Evolutionary conservation across 306 rosid species (phyloP).

Genomic region (Clitoria ternatea): DNA sequence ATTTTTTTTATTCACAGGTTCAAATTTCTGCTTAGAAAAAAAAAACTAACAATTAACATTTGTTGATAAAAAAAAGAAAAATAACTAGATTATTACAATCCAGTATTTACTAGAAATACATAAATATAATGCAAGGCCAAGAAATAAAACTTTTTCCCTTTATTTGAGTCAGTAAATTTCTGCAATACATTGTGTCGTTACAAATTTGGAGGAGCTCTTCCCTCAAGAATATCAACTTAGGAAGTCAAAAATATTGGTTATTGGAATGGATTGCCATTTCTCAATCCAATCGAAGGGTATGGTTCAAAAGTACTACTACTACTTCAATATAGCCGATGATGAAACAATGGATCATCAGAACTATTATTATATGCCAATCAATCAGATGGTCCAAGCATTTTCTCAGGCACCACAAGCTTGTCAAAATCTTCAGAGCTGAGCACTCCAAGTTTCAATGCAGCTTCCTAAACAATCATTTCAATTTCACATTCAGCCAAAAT

Average conservation of each 20-base stretch:
- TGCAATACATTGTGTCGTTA: conserved; percentile 2
- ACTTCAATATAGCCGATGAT: conserved; percentile 1
- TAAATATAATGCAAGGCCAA: neutral
- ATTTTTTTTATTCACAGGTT: too few relatives aligned
- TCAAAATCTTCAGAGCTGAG: conserved; percentile 79
- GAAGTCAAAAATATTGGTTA: conserved; percentile 25
- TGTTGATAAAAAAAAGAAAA: too few relatives aligned
- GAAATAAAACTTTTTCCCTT: neutral
- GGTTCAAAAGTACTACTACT: conserved; percentile 25
- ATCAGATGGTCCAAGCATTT: conserved; percentile 94
- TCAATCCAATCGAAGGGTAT: conserved; percentile 17
- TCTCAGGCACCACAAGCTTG: conserved; percentile 90
- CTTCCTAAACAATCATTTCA: conserved; percentile 57
- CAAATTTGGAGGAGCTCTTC: conserved; percentile 35
- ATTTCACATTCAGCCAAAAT: conserved; percentile 13
- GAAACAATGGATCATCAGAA: neutral
- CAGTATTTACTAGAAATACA: neutral
- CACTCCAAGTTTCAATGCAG: conserved; percentile 90
- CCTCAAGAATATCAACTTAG: conserved; percentile 39
- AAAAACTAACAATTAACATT: too few relatives aligned
- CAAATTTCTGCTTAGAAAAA: too few relatives aligned
- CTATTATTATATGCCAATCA: conserved; percentile 28
- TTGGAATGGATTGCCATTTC: conserved; percentile 25
- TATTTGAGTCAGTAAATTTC: conserved; percentile 23
- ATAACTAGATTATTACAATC: neutral